Percentiles rank a stretch among this genome's conserved stretches.
Evolutionary conservation across 257 asterid genomes (phyloP).

Genomic region (Rubia yunnanensis): DNA sequence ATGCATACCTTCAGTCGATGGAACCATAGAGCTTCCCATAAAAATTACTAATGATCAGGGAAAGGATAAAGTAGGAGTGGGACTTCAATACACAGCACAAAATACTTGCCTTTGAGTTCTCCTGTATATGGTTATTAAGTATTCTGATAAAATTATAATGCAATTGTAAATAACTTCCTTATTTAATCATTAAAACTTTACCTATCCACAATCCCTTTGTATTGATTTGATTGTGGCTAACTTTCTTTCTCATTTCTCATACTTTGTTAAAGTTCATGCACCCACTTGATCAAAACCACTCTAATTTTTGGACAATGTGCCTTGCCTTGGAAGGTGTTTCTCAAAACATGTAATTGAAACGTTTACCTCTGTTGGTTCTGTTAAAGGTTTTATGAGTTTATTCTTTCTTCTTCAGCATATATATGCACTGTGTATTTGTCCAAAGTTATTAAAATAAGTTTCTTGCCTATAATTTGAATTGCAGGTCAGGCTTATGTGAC

Average conservation of each 20-base stretch:
- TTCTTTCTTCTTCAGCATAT: neutral
- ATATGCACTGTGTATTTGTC: neutral
- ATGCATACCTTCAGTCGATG: neutral
- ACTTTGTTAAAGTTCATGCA: neutral
- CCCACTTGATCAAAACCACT: neutral
- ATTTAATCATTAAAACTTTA: neutral
- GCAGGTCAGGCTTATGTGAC: slow-evolving; percentile 70
- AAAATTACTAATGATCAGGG: neutral
- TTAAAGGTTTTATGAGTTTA: neutral
- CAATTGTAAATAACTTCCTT: neutral
- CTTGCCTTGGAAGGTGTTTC: neutral
- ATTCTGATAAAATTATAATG: neutral
- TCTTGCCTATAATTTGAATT: slow-evolving; percentile 12
- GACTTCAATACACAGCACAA: neutral
- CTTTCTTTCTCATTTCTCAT: neutral
- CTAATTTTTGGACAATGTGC: neutral
- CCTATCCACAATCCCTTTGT: neutral
- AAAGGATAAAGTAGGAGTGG: neutral
- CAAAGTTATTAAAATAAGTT: neutral
- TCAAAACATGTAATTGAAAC: neutral
- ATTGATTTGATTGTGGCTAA: neutral
- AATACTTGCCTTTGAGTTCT: neutral
- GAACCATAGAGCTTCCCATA: neutral
- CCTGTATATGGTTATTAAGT: neutral
- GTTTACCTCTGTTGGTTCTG: neutral